A percentile compares a stretch with the other conserved stretches of the same genome.
Evolutionary conservation across 2,329 filamentous ascomycete species (phyloP).

Genomic region (Arthrinium phaeospermum): DNA sequence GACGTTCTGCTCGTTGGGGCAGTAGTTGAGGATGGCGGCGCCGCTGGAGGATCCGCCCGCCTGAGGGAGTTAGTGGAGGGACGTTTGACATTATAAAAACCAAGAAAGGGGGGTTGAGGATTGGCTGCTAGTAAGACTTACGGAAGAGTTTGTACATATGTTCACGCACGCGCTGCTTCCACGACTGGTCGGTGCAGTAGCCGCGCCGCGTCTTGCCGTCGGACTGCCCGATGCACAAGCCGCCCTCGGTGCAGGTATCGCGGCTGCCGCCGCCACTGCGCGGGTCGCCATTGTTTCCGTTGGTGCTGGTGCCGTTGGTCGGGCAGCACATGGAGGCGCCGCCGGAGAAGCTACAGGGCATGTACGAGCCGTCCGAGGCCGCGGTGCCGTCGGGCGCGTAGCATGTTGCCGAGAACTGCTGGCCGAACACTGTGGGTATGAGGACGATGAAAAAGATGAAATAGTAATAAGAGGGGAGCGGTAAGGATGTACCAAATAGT

Average conservation of each 20-base stretch:
- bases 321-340: constrained; percentile 9
- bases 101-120: background rate
- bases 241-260: constrained; percentile 18
- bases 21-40: constrained; percentile 12
- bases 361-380: constrained; percentile 14
- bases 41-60: constrained; percentile 13
- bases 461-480: background rate
- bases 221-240: constrained; percentile 3
- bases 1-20: background rate
- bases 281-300: background rate
- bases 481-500: background rate
- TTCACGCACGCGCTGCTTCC: constrained; percentile 10
- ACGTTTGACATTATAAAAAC: background rate
- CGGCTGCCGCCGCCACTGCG: background rate
- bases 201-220: constrained; percentile 18
- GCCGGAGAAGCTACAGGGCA: constrained; percentile 12
- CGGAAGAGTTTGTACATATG: constrained; percentile 4
- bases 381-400: constrained; percentile 20
- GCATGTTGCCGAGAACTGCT: constrained; percentile 18
- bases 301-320: background rate
- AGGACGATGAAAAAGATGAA: background rate
- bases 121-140: background rate
- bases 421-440: background rate
- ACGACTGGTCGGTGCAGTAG: constrained; percentile 19
- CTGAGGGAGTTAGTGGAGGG: background rate